phyloP scores from a whole-genome alignment of 164 flowering plant species.

The Magnolia officinalis region DNA sequence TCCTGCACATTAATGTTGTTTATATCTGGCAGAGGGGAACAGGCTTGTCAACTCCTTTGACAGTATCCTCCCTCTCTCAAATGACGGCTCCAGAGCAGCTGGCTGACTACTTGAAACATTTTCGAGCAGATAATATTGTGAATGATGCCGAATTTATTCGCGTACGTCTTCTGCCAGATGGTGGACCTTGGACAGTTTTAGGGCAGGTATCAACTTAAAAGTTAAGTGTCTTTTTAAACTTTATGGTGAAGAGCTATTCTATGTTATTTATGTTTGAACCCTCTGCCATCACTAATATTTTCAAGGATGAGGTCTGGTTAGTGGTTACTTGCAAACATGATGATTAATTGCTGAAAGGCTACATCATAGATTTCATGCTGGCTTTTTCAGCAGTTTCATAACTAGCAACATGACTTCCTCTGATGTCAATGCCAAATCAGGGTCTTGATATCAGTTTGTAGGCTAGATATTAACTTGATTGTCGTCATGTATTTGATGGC shows the following conservation, averaged over 20 bases:
- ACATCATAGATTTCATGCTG: too few species aligned
- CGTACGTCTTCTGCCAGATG: conserved; percentile 68
- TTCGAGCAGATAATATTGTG: conserved; percentile 93
- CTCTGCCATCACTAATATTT: not conserved
- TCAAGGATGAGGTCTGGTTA: not conserved
- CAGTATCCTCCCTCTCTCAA: conserved; percentile 76
- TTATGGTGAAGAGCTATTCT: not conserved
- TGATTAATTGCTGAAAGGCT: not conserved
- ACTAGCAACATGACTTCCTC: too few species aligned
- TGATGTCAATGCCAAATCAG: not conserved
- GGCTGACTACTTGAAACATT: conserved; percentile 71
- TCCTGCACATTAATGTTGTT: not conserved
- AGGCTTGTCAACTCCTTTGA: conserved; percentile 87
- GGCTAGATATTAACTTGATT: not conserved
- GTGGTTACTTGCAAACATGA: not conserved
- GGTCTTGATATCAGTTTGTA: not conserved
- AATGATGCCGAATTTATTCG: conserved; percentile 97
- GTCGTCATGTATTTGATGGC: too few species aligned
- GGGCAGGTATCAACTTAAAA: conserved; percentile 62
- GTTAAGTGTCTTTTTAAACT: not conserved
- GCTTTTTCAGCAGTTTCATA: too few species aligned
- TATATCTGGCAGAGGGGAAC: conserved; percentile 79
- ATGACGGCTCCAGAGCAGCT: conserved; percentile 52
- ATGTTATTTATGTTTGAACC: not conserved
- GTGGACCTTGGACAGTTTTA: conserved; percentile 77